Conservation (phyloP, 108 stramenopile genomes). For the Chaetoceros tenuissimus region DNA sequence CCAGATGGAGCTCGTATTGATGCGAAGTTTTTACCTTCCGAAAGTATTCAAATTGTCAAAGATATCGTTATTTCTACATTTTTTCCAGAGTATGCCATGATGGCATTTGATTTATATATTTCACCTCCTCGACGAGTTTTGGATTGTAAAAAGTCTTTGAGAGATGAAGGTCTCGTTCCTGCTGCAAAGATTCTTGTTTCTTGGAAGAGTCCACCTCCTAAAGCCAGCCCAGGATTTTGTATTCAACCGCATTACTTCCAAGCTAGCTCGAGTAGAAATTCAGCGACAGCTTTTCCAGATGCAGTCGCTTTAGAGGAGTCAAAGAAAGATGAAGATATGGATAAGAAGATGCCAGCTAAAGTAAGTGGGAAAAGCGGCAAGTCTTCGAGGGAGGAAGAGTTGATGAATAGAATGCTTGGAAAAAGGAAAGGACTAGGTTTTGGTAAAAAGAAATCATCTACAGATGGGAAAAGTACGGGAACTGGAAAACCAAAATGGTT, state of each 20-base stretch:
- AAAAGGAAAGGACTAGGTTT: slow-evolving; percentile 11
- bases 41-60: slow-evolving; percentile 35
- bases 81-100: background rate
- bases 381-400: slow-evolving; percentile 27
- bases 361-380: background rate
- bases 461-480: slow-evolving; percentile 17
- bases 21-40: slow-evolving; percentile 56
- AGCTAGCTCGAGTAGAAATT: no score
- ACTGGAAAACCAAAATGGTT: slow-evolving; percentile 36
- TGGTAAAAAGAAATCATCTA: slow-evolving; percentile 5
- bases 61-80: slow-evolving; percentile 21
- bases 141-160: slow-evolving; percentile 31
- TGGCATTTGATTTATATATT: slow-evolving; percentile 62
- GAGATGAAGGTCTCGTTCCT: slow-evolving; percentile 59
- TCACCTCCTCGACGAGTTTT: slow-evolving; percentile 64
- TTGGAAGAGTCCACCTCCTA: slow-evolving; percentile 37
- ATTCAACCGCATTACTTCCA: background rate
- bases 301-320: slow-evolving; percentile 19
- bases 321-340: slow-evolving; percentile 1
- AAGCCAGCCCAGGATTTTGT: background rate
- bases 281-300: slow-evolving; percentile 22
- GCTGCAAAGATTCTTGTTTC: slow-evolving; percentile 72
- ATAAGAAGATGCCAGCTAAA: no score
- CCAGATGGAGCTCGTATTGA: slow-evolving; percentile 41
- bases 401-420: slow-evolving; percentile 38